These are phyloP conservation scores for Nicotiana benthamiana DNA, from an alignment of 257 asterid species.

Conservation along the genomic window DNA sequence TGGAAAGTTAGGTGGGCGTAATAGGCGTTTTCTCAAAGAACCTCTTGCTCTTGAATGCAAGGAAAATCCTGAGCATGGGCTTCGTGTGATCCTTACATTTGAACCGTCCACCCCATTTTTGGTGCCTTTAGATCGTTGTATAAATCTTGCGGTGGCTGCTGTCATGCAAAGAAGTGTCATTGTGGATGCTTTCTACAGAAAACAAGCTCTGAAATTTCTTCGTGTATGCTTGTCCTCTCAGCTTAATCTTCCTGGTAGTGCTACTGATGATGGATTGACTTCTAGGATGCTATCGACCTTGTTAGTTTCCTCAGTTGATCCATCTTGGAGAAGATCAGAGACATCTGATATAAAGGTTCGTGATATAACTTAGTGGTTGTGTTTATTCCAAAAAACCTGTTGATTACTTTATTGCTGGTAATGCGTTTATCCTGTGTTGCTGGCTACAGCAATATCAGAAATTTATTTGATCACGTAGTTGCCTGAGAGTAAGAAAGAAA, in stretches of 20 bases:
- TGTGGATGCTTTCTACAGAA: slow-evolving; percentile 75
- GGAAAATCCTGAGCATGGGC: slow-evolving; percentile 99
- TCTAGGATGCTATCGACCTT: slow-evolving; percentile 57
- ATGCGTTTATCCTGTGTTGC: background rate
- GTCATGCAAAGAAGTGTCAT: slow-evolving; percentile 70
- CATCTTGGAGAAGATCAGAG: slow-evolving; percentile 85
- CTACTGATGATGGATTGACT: slow-evolving; percentile 64
- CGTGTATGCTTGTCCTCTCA: slow-evolving; percentile 96
- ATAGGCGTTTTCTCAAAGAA: slow-evolving; percentile 95
- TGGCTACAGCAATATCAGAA: background rate
- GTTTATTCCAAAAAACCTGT: background rate
- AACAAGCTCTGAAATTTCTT: slow-evolving; percentile 86
- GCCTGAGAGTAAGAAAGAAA: background rate
- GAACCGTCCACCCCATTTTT: slow-evolving; percentile 96
- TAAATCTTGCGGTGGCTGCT: slow-evolving; percentile 93
- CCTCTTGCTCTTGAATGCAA: slow-evolving; percentile 98
- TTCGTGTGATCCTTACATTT: slow-evolving; percentile 88
- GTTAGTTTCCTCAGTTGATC: slow-evolving; percentile 76
- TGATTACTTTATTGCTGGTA: background rate
- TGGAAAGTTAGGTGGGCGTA: slow-evolving; percentile 97
- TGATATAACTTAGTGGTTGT: slow-evolving; percentile 13
- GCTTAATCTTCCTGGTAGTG: slow-evolving; percentile 90
- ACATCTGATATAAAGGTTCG: slow-evolving; percentile 82
- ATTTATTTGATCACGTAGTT: background rate
- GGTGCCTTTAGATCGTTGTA: slow-evolving; percentile 97